These are phyloP conservation scores for Chrysanthemum seticuspe DNA, from an alignment of 129 eudicot species.

Conservation along the genomic window DNA sequence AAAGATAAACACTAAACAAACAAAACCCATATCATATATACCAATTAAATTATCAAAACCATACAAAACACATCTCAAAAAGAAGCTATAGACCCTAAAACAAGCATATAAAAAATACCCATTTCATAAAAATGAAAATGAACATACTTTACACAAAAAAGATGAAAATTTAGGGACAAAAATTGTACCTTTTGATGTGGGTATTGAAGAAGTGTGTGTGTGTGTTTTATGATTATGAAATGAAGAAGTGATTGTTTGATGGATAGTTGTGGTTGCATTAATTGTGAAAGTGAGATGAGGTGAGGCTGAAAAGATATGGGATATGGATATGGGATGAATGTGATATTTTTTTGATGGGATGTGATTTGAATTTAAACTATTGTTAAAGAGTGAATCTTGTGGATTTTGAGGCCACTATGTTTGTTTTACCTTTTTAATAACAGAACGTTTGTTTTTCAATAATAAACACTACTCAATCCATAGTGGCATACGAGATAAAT, in stretches of 20 bases:
- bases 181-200: constrained; percentile 22
- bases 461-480: too few species aligned
- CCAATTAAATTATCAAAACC: neutral
- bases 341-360: constrained; percentile 10
- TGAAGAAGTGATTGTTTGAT: constrained; percentile 20
- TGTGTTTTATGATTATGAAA: neutral
- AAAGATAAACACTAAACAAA: neutral
- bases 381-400: constrained; percentile 21
- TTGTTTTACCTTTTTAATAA: constrained; percentile 16
- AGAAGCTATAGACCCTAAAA: constrained; percentile 6
- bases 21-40: constrained; percentile 19
- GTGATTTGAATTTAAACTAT: constrained; percentile 4
- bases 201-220: neutral
- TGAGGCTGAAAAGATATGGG: constrained; percentile 13
- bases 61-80: constrained; percentile 4
- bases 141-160: neutral
- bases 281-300: constrained; percentile 44
- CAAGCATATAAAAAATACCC: neutral
- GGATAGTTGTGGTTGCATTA: constrained; percentile 37
- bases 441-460: constrained; percentile 11
- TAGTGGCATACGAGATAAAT: too few species aligned
- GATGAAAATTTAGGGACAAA: constrained; percentile 17
- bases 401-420: constrained; percentile 29
- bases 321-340: constrained; percentile 19
- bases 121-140: constrained; percentile 1